These are phyloP conservation scores for Ceratocystis variospora DNA, from an alignment of 2,329 filamentous ascomycete species.

Conservation along the genomic window DNA sequence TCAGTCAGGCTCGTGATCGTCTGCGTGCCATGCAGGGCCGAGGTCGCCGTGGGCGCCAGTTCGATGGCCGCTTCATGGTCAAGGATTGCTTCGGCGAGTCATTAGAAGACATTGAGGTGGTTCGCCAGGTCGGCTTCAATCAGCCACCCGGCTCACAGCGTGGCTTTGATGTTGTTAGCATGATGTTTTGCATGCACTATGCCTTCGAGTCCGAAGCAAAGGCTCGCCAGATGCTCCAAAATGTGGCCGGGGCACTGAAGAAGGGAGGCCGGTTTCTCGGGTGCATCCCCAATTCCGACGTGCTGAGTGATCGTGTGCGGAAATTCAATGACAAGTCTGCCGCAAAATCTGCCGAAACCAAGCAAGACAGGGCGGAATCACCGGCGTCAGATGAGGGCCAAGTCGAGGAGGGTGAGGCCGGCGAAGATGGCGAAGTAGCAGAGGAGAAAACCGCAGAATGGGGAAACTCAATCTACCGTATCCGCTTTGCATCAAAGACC, in stretches of 20 bases:
- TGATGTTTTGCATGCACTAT: conserved; percentile 99
- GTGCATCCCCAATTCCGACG: conserved; percentile 91
- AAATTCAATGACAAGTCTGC: conserved; percentile 44
- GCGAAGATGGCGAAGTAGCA: conserved; percentile 38
- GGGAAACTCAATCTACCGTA: conserved; percentile 86
- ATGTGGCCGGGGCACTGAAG: conserved; percentile 78
- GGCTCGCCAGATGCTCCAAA: conserved; percentile 80
- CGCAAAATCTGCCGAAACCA: conserved; percentile 22
- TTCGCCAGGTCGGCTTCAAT: conserved; percentile 80
- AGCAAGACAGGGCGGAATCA: conserved; percentile 20
- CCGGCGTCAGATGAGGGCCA: conserved; percentile 27
- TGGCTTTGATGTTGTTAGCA: conserved; percentile 90
- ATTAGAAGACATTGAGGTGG: conserved; percentile 66
- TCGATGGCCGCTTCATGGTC: conserved; percentile 74
- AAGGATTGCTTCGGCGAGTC: conserved; percentile 87
- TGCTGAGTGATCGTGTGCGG: conserved; percentile 66
- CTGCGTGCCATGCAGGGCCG: conserved; percentile 58
- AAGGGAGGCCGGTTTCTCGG: conserved; percentile 92
- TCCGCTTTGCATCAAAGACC: conserved; percentile 72
- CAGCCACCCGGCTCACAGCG: conserved; percentile 50
- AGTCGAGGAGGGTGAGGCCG: conserved; percentile 26
- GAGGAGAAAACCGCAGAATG: conserved; percentile 61
- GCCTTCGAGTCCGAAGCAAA: conserved; percentile 89
- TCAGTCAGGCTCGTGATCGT: conserved; percentile 76
- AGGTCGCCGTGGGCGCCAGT: conserved; percentile 48